A percentile compares a stretch with the other conserved stretches of the same genome.
Conservation (phyloP, 2,329 filamentous ascomycete genomes). For the Pseudocercospora macadamiae region DNA sequence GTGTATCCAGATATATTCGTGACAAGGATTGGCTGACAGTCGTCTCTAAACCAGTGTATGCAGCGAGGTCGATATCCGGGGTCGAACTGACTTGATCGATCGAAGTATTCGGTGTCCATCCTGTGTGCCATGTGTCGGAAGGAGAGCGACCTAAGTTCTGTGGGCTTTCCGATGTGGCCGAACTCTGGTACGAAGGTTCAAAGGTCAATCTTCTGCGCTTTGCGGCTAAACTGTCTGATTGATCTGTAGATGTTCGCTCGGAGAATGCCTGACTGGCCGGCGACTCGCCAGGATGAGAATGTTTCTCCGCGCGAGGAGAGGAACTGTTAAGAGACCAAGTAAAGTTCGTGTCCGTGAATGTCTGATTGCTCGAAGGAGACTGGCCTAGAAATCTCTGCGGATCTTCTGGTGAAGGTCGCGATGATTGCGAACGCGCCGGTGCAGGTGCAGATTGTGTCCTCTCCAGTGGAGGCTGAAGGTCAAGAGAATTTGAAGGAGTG, state of each 20-base stretch:
- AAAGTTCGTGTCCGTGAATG: background rate
- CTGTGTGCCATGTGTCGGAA: conserved; percentile 28
- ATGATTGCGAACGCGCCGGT: background rate
- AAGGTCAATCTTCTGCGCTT: conserved; percentile 27
- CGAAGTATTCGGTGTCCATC: conserved; percentile 25
- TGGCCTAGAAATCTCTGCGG: background rate
- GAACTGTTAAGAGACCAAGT: background rate
- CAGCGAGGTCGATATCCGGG: conserved; percentile 15
- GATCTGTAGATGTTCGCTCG: conserved; percentile 9
- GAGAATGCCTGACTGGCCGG: conserved; percentile 12
- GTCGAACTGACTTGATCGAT: conserved; percentile 15
- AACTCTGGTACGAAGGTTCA: conserved; percentile 23
- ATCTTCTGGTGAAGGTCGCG: background rate
- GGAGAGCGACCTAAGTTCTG: conserved; percentile 16
- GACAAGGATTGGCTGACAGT: conserved; percentile 29
- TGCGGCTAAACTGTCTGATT: conserved; percentile 4
- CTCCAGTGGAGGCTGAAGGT: conserved; percentile 2
- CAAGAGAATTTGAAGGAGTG: conserved; percentile 5
- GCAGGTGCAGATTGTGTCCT: conserved; percentile 5
- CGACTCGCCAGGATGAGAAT: background rate
- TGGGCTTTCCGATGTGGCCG: conserved; percentile 17
- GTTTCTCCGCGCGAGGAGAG: conserved; percentile 4
- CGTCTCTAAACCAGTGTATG: conserved; percentile 24
- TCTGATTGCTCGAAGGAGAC: background rate
- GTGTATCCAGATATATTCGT: conserved; percentile 34